phyloP scores from a whole-genome alignment of 257 asterid genomes.

The Apocynum venetum region DNA sequence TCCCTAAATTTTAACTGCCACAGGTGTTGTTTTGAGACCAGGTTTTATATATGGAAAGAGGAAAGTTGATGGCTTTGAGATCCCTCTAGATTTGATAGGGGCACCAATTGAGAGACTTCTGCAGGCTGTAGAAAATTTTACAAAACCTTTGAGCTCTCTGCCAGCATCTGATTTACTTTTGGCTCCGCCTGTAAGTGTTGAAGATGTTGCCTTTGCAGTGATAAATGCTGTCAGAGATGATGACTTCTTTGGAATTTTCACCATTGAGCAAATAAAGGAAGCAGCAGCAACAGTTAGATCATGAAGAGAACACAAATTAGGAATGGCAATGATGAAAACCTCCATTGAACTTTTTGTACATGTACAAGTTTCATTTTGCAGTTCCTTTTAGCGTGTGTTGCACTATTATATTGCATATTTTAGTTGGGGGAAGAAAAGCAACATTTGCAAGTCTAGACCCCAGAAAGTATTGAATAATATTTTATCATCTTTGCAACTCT shows the following conservation, averaged over 20 bases:
- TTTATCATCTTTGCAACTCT: too few species aligned
- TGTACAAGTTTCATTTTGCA: background rate
- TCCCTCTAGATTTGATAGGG: constrained; percentile 85
- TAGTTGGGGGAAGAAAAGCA: background rate
- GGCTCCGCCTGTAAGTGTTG: constrained; percentile 92
- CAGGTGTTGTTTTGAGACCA: constrained; percentile 92
- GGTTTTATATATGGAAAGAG: constrained; percentile 90
- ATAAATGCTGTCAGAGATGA: constrained; percentile 70
- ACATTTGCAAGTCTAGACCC: background rate
- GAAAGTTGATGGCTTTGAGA: constrained; percentile 74
- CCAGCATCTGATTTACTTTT: constrained; percentile 87
- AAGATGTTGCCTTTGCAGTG: constrained; percentile 78
- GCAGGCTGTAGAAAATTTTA: constrained; percentile 53
- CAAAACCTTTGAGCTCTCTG: constrained; percentile 71
- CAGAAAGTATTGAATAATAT: too few species aligned
- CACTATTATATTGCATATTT: background rate
- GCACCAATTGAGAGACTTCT: constrained; percentile 74
- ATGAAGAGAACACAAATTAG: constrained; percentile 14
- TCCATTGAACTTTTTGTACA: background rate
- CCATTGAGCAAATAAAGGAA: constrained; percentile 89
- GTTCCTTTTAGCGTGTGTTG: background rate
- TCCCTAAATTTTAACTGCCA: constrained; percentile 14
- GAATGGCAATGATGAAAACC: background rate
- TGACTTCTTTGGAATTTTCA: constrained; percentile 79
- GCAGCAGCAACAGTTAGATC: constrained; percentile 65